phyloP scores from a whole-genome alignment of 192 early-diverging fungal genomes.

The Podochytrium sp. region DNA sequence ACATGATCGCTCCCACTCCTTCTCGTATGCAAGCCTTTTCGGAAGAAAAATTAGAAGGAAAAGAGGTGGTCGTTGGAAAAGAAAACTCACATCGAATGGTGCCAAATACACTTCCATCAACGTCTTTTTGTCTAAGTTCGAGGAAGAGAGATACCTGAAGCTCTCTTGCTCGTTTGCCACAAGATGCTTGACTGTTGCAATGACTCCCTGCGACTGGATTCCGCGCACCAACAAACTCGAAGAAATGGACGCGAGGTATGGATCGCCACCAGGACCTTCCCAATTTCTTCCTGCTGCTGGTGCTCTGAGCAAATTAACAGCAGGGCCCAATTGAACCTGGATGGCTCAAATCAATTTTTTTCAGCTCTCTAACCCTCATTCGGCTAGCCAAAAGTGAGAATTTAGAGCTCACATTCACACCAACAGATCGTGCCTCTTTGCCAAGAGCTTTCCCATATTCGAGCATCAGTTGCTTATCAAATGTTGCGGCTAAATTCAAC shows the following conservation, averaged over 20 bases:
- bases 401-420: slow-evolving; percentile 46
- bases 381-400: not conserved
- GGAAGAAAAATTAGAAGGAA: not conserved
- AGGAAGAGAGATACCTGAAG: slow-evolving; percentile 19
- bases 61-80: not conserved
- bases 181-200: slow-evolving; percentile 59
- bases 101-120: slow-evolving; percentile 66
- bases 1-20: slow-evolving; percentile 66
- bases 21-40: slow-evolving; percentile 38
- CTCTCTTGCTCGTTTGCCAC: slow-evolving; percentile 59
- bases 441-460: slow-evolving; percentile 53
- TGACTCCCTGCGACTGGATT: slow-evolving; percentile 53
- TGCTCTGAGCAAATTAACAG: slow-evolving; percentile 43
- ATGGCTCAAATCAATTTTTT: not conserved
- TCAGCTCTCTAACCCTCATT: not conserved
- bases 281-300: slow-evolving; percentile 44
- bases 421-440: slow-evolving; percentile 56
- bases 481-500: slow-evolving; percentile 62
- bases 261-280: slow-evolving; percentile 49
- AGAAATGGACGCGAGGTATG: slow-evolving; percentile 45
- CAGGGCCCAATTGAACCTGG: slow-evolving; percentile 47
- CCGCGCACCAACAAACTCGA: slow-evolving; percentile 41
- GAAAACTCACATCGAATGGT: slow-evolving; percentile 51
- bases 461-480: slow-evolving; percentile 53
- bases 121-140: slow-evolving; percentile 55